Base-by-base conservation (phyloP, 225 moss, liverwort and hornwort species). In the Bryoerythrophyllum caledonicum region DNA sequence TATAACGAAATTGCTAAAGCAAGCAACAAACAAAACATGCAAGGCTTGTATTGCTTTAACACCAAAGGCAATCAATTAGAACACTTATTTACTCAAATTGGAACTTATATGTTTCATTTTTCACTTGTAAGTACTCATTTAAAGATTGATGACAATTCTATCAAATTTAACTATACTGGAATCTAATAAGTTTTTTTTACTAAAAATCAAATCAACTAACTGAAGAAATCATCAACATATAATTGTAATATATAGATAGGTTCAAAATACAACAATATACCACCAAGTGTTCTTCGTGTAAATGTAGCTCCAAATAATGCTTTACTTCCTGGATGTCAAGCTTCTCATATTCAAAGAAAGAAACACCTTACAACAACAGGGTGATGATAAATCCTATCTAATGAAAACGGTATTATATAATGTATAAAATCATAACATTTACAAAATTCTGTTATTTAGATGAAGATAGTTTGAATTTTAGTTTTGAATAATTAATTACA, bases 31-130 rank as follows among this genome's bases (percentile, higher is more conserved):
- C 32, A 81, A 6, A 56, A 79, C 40, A 79, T 67, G 48, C 40
- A 84, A 34, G 87, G 84, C 26, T 61, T 87, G 3, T 87, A 87
- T 84, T 81, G 83, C 51, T 87, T 87, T 37, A 76, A 70, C 23
- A 87, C 87, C 8, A 84, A 84, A 71, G 87, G 87, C 25, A 87
- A 81, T 73, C 79, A 81, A 59, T 64, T 87, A 5, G 73, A 87
- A 37, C 75, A 87, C 28, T 65, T 87, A 5, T 67, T 87, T 15
- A 76, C 79, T 35, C 83, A 87, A 81, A 70, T 84, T 24, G 87
- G 87, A 9, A 84, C 87, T 26, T 87, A 84, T 7, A 71, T 60
- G 58, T 87, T 87, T 66, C 81, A 87, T 32, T 87, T 87, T 59
- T 81, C 87, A 53, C 70, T 81, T 51, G 87, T 87, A 73, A 20